Percentiles rank a stretch among this genome's conserved stretches.
Conservation (phyloP, 164 flowering plant genomes). For the Nelumbo lutea region DNA sequence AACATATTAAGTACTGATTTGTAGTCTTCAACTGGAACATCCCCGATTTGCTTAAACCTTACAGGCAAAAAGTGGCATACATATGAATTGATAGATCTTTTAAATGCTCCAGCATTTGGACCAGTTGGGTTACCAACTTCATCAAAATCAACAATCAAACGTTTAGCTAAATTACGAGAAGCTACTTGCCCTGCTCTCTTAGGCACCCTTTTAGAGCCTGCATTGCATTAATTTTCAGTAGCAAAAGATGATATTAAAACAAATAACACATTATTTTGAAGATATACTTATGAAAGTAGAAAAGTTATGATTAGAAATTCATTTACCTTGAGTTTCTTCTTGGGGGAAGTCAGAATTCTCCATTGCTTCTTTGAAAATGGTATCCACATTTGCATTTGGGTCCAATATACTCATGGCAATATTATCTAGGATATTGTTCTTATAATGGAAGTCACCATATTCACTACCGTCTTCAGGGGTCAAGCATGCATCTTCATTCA, state of each 20-base stretch:
- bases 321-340: conserved; percentile 17
- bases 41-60: conserved; percentile 29
- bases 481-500: conserved; percentile 30
- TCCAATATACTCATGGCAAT: conserved; percentile 24
- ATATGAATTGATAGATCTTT: conserved; percentile 29
- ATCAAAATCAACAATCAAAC: conserved; percentile 26
- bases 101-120: conserved; percentile 28
- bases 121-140: conserved; percentile 28
- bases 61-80: conserved; percentile 26
- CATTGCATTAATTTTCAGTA: conserved; percentile 6
- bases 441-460: conserved; percentile 22
- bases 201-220: conserved; percentile 18
- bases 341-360: conserved; percentile 19
- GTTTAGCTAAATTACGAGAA: conserved; percentile 17
- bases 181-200: conserved; percentile 10
- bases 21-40: conserved; percentile 26
- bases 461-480: conserved; percentile 19
- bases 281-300: neutral
- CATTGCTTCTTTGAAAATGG: conserved; percentile 29
- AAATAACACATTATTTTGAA: neutral
- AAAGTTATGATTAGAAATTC: neutral
- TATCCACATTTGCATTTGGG: conserved; percentile 23
- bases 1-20: conserved; percentile 20
- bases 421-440: conserved; percentile 23
- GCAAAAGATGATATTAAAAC: neutral